phyloP scores from a whole-genome alignment of 2,329 filamentous ascomycete species.

The Aspergillus fijiensis region DNA sequence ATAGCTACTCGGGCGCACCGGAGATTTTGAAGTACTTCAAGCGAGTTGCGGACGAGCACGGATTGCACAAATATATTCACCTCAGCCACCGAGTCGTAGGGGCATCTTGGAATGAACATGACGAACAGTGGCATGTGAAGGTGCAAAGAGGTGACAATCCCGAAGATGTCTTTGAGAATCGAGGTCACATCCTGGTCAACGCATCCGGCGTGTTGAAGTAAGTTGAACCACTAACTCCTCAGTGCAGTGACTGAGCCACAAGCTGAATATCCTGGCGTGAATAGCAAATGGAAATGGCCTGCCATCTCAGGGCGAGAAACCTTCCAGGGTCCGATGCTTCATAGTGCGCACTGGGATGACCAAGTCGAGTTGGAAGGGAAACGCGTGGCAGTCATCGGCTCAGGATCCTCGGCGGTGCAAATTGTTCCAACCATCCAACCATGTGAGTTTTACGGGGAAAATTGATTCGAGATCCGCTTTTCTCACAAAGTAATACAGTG shows the following conservation, averaged over 20 bases:
- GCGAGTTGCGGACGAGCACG: constrained; percentile 6
- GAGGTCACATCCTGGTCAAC: constrained; percentile 5
- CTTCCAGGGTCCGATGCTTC: neutral
- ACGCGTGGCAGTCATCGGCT: constrained; percentile 3
- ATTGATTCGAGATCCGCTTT: too few species aligned
- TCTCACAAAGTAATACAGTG: too few species aligned
- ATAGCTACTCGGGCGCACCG: constrained; percentile 1
- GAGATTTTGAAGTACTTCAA: constrained; percentile 14
- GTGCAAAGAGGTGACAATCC: neutral
- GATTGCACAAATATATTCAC: constrained; percentile 1
- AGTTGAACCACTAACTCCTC: too few species aligned
- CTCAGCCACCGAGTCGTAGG: constrained; percentile 3
- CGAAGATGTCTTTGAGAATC: neutral
- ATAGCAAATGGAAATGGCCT: neutral
- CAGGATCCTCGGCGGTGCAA: too few species aligned
- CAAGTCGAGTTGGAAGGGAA: constrained; percentile 1
- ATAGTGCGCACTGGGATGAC: constrained; percentile 6
- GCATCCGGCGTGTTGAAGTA: constrained; percentile 6
- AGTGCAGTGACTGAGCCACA: too few species aligned
- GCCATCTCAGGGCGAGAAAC: constrained; percentile 1
- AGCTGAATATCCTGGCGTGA: too few species aligned
- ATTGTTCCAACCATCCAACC: too few species aligned
- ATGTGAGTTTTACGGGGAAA: too few species aligned
- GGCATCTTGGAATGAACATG: constrained; percentile 4
- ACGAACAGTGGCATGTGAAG: neutral